phyloP scores from a whole-genome alignment of 495 filamentous ascomycete species.

The Astrocystis sublimbata region DNA sequence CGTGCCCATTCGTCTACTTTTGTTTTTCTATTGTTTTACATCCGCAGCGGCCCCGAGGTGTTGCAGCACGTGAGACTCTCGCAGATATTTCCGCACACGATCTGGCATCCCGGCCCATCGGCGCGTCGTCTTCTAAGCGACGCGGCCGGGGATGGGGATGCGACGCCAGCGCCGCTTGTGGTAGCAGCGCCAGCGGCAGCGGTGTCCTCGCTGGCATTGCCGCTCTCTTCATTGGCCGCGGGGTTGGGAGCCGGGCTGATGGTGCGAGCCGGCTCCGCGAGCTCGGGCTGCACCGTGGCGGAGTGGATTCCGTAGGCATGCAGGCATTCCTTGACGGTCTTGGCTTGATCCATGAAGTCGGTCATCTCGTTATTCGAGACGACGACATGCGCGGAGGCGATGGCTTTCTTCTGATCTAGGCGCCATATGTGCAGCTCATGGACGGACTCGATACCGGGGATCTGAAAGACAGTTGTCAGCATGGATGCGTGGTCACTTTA shows the following conservation, averaged over 20 bases:
- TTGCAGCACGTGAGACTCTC: slow-evolving; percentile 36
- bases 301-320: slow-evolving; percentile 94
- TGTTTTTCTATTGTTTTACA: slow-evolving; percentile 15
- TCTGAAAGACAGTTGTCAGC: slow-evolving; percentile 36
- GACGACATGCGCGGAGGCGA: slow-evolving; percentile 84
- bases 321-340: slow-evolving; percentile 74
- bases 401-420: slow-evolving; percentile 82
- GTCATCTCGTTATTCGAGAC: slow-evolving; percentile 60
- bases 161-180: background rate
- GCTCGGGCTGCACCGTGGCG: slow-evolving; percentile 86
- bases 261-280: slow-evolving; percentile 23
- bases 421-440: slow-evolving; percentile 97
- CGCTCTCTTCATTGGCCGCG: background rate
- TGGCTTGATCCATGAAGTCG: slow-evolving; percentile 78
- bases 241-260: background rate
- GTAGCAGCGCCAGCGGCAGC: too few species aligned
- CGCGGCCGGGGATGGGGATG: slow-evolving; percentile 14
- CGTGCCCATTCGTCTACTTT: background rate
- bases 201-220: background rate
- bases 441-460: slow-evolving; percentile 76
- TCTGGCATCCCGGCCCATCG: slow-evolving; percentile 29
- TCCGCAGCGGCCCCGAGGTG: slow-evolving; percentile 19
- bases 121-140: slow-evolving; percentile 32
- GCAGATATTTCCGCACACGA: slow-evolving; percentile 36
- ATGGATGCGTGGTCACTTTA: background rate